Conservation (phyloP, 345 rosid species). For the Eucalyptus paniculata region DNA sequence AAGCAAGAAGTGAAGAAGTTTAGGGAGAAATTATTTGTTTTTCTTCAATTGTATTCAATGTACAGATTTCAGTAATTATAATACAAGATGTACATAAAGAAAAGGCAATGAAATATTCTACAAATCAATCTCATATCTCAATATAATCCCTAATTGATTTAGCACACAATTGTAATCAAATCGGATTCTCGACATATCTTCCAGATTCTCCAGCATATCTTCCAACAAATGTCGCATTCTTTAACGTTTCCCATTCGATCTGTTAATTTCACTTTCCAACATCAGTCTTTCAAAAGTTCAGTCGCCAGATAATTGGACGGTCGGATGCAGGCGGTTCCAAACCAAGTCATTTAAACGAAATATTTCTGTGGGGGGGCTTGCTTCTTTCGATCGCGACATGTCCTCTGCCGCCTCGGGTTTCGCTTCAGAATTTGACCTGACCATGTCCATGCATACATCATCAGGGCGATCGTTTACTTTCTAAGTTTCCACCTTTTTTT, state of each 20-base stretch:
- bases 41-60: too few species aligned
- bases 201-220: too few species aligned
- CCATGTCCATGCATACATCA: neutral
- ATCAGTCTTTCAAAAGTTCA: neutral
- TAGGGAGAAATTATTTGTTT: too few species aligned
- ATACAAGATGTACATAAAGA: too few species aligned
- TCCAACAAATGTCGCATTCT: neutral
- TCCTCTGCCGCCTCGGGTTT: neutral
- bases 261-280: neutral
- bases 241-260: neutral
- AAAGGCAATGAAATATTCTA: too few species aligned
- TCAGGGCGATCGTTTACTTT: neutral
- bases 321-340: neutral
- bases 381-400: neutral
- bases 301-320: neutral
- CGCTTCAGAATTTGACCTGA: neutral
- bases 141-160: too few species aligned
- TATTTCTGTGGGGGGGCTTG: neutral
- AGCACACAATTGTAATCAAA: too few species aligned
- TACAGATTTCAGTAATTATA: too few species aligned
- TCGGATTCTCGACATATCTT: too few species aligned
- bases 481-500: neutral
- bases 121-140: too few species aligned
- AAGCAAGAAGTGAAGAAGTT: too few species aligned
- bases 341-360: neutral